These are phyloP conservation scores for Tritrichomonas foetus DNA, from an alignment of 208 protist species.

Conservation along the genomic window DNA sequence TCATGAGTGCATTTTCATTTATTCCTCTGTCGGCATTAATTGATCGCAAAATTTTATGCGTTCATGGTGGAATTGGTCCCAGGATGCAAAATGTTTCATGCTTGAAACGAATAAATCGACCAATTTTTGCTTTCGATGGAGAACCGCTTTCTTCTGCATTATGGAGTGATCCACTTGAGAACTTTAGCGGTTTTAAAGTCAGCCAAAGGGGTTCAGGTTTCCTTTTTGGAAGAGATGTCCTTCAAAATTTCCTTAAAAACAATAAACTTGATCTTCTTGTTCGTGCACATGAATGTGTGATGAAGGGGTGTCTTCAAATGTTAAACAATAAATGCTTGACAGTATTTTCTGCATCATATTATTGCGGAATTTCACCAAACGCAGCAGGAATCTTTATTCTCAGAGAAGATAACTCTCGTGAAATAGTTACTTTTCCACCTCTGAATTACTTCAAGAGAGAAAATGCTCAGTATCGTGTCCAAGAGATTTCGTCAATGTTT, in stretches of 20 bases:
- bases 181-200: neutral
- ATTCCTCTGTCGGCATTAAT: neutral
- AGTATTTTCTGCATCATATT: neutral
- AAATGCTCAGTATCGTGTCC: too few species aligned
- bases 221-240: neutral
- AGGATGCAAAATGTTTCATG: neutral
- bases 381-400: neutral
- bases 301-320: neutral
- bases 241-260: neutral
- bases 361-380: neutral
- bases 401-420: too few species aligned
- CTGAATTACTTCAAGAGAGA: too few species aligned
- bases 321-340: neutral
- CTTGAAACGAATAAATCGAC: neutral
- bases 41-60: neutral
- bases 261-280: neutral
- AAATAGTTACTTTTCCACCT: too few species aligned
- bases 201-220: neutral
- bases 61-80: neutral
- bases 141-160: too few species aligned
- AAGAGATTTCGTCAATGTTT: too few species aligned
- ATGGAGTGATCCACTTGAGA: too few species aligned
- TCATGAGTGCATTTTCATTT: neutral
- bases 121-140: too few species aligned
- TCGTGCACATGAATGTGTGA: neutral